Conservation (phyloP, 208 protist genomes). For the Endotrypanum monterogeii region DNA sequence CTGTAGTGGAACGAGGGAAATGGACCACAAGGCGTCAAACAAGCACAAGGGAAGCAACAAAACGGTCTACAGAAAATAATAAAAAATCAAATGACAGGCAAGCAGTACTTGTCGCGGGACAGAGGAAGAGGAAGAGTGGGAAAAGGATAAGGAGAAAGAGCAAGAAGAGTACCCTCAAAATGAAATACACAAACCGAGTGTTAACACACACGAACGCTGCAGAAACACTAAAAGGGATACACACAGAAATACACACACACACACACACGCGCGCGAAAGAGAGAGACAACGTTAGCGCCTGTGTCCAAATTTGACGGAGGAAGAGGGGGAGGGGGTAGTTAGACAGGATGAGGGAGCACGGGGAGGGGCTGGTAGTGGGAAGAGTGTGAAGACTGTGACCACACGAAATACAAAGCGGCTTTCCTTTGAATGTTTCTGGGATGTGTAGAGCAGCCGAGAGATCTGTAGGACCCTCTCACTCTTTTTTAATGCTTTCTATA, state of each 20-base stretch:
- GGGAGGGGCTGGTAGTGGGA: no score
- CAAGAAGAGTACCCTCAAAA: background rate
- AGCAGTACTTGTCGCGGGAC: background rate
- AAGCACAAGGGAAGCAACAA: background rate
- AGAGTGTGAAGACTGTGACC: no score
- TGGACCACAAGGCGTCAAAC: background rate
- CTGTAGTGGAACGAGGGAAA: background rate
- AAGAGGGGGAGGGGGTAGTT: background rate
- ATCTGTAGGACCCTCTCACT: background rate
- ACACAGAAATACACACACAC: background rate
- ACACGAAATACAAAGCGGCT: no score
- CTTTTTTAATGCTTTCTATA: background rate
- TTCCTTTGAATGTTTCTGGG: no score
- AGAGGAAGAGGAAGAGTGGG: constrained; percentile 1
- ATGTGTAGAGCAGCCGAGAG: background rate
- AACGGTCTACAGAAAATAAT: background rate
- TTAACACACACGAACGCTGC: background rate
- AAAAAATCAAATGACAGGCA: constrained; percentile 5
- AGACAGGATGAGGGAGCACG: no score
- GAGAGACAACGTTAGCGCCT: background rate
- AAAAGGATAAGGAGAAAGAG: constrained; percentile 5
- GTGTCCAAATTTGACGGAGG: background rate
- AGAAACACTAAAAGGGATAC: background rate
- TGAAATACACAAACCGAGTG: background rate
- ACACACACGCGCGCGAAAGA: background rate